Conservation (phyloP, 345 rosid genomes). For the Lenwebbia sp. region DNA sequence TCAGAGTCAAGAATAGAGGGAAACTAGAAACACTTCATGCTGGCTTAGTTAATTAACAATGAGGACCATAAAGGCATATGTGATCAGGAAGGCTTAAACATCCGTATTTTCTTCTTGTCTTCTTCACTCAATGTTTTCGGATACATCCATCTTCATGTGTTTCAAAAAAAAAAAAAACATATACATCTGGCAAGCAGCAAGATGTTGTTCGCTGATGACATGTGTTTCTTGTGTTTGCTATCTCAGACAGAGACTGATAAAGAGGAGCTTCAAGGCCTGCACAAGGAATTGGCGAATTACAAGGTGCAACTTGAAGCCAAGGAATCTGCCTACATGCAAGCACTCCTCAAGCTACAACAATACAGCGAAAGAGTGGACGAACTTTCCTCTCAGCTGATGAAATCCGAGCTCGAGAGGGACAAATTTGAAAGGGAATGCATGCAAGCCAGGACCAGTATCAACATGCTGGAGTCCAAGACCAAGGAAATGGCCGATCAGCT, state of each 20-base stretch:
- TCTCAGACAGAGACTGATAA: slow-evolving; percentile 6
- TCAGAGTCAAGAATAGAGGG: not conserved
- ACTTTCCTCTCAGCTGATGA: slow-evolving; percentile 16
- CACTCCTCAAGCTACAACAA: slow-evolving; percentile 18
- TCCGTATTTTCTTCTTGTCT: not conserved
- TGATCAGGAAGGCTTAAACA: not conserved
- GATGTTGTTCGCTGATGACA: not conserved
- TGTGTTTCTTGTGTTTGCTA: not conserved
- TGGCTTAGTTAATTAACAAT: not conserved
- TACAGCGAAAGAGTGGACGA: slow-evolving; percentile 20
- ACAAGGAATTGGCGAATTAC: slow-evolving; percentile 31
- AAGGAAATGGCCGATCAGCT: slow-evolving; percentile 21
- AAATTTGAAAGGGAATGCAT: slow-evolving; percentile 5
- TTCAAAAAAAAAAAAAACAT: too few species aligned
- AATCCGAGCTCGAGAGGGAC: slow-evolving; percentile 25
- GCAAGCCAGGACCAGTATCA: slow-evolving; percentile 4
- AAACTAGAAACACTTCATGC: not conserved
- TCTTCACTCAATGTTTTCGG: not conserved
- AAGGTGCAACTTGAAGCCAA: slow-evolving; percentile 40
- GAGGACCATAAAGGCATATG: not conserved
- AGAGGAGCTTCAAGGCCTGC: slow-evolving; percentile 15
- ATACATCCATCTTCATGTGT: not conserved
- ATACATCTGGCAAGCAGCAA: not conserved
- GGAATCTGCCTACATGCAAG: slow-evolving; percentile 27
- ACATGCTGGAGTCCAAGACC: slow-evolving; percentile 25